Evolutionary conservation across 345 rosid species (phyloP), one percentile per base, ranked within the genome.

Genomic region (Zanthoxylum bungeanum): DNA sequence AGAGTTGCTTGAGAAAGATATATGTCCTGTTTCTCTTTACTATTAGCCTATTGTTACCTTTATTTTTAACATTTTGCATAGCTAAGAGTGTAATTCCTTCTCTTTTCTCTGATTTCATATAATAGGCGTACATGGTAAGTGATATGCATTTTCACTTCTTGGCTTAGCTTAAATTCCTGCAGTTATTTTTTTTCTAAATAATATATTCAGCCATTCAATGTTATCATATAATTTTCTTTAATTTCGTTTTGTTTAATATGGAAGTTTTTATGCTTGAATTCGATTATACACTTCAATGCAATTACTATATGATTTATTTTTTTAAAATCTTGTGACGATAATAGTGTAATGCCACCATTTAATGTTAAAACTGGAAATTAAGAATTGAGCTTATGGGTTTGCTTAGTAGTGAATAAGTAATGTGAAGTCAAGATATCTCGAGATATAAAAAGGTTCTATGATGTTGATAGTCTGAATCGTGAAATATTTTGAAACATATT

Each of bases 201-300:
- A 40, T 24, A 63, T 4, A 40, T 19, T 62, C 9, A 14, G 33
- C 51, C 24, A 40, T 63, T 40, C 19, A 24, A 5, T 8, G 11
- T 40, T 47, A 58, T 31, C 11, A 7, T 19, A 61, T 61, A 36
- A 2, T 27, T 28, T 16, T 17, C 53, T 25, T 42, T 39, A 24
- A 17, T 39, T 39, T 25, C 2, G 21, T 59, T 44, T 36, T 7
- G 27, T 34, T 27, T n/a, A 2, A 49, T 25, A 44, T 44, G 49
- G 49, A 60, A 19, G 21, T 68, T 42, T 17, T 64, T 59, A 5
- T 64, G 27, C 36, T 46, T 77, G 25, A n/a, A n/a, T n/a, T n/a
- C n/a, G 34, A 44, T 31, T n/a, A n/a, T n/a, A n/a, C n/a, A n/a
- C n/a, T n/a, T n/a, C n/a, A n/a, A n/a, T n/a, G n/a, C n/a, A n/a